Conservation (phyloP, 1,284 basidiomycete genomes). For the Naganishia sp. region DNA sequence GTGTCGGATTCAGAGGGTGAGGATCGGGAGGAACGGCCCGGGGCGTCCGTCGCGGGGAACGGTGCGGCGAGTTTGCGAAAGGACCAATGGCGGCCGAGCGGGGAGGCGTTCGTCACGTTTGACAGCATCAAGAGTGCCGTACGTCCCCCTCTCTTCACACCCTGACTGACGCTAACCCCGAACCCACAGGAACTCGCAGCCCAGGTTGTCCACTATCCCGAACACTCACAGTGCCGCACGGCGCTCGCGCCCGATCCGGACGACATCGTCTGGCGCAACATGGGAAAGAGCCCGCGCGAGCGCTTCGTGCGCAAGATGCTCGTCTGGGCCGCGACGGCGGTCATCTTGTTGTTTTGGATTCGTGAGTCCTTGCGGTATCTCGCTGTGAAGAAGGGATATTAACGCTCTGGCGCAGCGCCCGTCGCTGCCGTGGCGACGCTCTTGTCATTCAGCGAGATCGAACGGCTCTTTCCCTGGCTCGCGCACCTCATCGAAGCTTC, state of each 20-base stretch:
- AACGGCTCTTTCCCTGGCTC: constrained; percentile 83
- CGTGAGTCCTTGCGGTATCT: constrained; percentile 40
- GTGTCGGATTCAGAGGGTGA: constrained; percentile 14
- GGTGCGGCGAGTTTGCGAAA: constrained; percentile 38
- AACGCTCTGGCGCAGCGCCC: constrained; percentile 60
- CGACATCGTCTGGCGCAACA: constrained; percentile 92
- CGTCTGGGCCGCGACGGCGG: constrained; percentile 66
- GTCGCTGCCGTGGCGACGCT: constrained; percentile 80
- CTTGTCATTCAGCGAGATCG: constrained; percentile 87
- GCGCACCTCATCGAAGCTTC: constrained; percentile 72
- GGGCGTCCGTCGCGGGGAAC: background rate
- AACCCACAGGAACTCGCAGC: constrained; percentile 76
- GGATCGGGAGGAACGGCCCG: background rate
- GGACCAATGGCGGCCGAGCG: constrained; percentile 70
- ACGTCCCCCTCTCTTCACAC: constrained; percentile 47
- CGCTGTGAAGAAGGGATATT: background rate
- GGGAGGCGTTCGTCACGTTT: constrained; percentile 93
- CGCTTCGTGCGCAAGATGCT: constrained; percentile 67
- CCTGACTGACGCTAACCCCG: background rate
- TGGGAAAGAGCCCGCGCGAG: constrained; percentile 65
- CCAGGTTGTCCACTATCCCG: constrained; percentile 77
- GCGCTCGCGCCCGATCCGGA: constrained; percentile 87
- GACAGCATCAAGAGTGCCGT: constrained; percentile 89
- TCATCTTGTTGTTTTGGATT: constrained; percentile 81
- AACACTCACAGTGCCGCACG: constrained; percentile 67